Percentiles rank a stretch among this genome's conserved stretches.
phyloP scores from a whole-genome alignment of 75 land plant species.

The Cryptomeria japonica region DNA sequence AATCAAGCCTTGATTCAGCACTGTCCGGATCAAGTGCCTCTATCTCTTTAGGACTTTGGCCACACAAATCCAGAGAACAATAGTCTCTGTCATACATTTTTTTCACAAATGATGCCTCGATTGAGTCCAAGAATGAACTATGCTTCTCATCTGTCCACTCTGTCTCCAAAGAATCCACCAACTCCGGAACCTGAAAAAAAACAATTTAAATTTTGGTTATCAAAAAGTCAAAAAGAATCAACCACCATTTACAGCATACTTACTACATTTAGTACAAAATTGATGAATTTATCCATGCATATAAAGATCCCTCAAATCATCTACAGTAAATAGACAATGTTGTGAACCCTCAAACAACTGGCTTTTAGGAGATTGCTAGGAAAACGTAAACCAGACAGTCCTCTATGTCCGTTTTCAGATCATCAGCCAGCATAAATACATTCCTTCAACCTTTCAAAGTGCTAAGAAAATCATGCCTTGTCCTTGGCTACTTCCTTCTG shows the following conservation, averaged over 20 bases:
- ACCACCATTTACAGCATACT: neutral
- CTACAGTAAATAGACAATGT: neutral
- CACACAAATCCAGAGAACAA: constrained; percentile 9
- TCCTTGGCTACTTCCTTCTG: neutral
- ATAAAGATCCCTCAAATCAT: neutral
- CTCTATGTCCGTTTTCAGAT: neutral
- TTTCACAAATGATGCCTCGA: constrained; percentile 56
- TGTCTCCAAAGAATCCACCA: constrained; percentile 11
- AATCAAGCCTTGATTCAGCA: constrained; percentile 12
- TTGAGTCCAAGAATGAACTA: constrained; percentile 30
- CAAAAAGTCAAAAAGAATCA: neutral
- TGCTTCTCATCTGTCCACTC: constrained; percentile 61
- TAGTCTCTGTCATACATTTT: constrained; percentile 33
- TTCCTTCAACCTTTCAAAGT: neutral
- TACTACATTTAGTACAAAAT: neutral
- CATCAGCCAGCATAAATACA: neutral
- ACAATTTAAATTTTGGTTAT: neutral
- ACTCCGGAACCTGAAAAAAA: neutral
- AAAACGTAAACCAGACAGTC: neutral
- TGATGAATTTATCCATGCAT: neutral
- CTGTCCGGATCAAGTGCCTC: neutral
- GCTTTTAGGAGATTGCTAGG: neutral
- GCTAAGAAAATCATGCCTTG: neutral
- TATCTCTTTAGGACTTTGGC: neutral
- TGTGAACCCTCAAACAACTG: neutral